Conservation (phyloP, 2,329 filamentous ascomycete genomes). For the Hymenoscyphus scutula region DNA sequence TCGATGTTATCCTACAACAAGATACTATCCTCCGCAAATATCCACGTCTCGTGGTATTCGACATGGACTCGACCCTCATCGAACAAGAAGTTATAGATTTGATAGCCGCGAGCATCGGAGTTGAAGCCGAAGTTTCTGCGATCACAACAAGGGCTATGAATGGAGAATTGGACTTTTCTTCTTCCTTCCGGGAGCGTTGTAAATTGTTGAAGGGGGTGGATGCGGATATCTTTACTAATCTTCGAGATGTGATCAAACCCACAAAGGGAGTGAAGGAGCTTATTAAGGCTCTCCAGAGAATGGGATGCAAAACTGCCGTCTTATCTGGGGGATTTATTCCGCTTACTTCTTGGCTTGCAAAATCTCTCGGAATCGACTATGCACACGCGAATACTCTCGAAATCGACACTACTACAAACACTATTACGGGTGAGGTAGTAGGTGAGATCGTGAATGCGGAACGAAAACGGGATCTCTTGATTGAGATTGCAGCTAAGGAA, state of each 20-base stretch:
- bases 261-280: conserved; percentile 78
- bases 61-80: conserved; percentile 98
- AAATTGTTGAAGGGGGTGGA: conserved; percentile 78
- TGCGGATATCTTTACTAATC: conserved; percentile 71
- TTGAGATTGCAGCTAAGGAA: conserved; percentile 68
- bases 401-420: conserved; percentile 51
- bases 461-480: conserved; percentile 68
- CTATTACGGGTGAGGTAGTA: conserved; percentile 69
- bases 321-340: conserved; percentile 90
- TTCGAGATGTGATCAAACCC: conserved; percentile 73
- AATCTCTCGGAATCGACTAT: conserved; percentile 78
- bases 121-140: conserved; percentile 77
- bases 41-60: conserved; percentile 88
- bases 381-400: conserved; percentile 84
- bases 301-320: conserved; percentile 87
- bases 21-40: conserved; percentile 74
- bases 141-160: conserved; percentile 96
- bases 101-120: conserved; percentile 78
- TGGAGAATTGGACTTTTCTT: conserved; percentile 89
- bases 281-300: conserved; percentile 67
- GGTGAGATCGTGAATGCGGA: conserved; percentile 74
- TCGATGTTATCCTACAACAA: conserved; percentile 75
- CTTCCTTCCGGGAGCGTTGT: conserved; percentile 77
- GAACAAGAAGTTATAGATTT: conserved; percentile 97
- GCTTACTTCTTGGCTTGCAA: conserved; percentile 81